phyloP scores from a whole-genome alignment of 257 asterid genomes.

The Salvia miltiorrhiza region DNA sequence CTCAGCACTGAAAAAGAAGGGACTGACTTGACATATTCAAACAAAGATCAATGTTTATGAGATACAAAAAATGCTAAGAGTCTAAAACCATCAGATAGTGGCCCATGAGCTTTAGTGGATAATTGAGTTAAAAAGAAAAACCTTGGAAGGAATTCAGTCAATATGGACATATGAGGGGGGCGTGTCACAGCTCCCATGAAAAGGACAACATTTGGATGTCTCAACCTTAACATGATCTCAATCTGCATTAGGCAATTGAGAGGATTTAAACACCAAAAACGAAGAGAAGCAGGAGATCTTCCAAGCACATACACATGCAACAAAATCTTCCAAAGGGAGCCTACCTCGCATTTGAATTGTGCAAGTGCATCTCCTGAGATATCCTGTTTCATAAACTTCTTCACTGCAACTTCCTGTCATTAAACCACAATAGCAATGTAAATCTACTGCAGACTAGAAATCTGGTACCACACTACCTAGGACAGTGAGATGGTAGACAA shows the following conservation, averaged over 20 bases:
- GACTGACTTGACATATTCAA: neutral
- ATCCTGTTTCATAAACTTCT: slow-evolving; percentile 92
- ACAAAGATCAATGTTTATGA: neutral
- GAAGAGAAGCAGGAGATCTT: neutral
- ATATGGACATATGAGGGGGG: slow-evolving; percentile 92
- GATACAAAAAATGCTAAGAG: neutral
- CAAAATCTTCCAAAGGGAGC: slow-evolving; percentile 13
- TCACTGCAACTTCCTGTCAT: slow-evolving; percentile 93
- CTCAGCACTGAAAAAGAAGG: neutral
- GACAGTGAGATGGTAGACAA: neutral
- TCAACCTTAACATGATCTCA: slow-evolving; percentile 90
- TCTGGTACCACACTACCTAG: neutral
- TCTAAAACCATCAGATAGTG: too few relatives aligned
- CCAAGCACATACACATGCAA: slow-evolving; percentile 7
- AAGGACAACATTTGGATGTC: slow-evolving; percentile 97
- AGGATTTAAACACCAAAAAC: slow-evolving; percentile 2
- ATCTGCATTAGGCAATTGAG: slow-evolving; percentile 45
- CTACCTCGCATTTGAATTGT: slow-evolving; percentile 84
- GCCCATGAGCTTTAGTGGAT: neutral
- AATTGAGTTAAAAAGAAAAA: slow-evolving; percentile 32
- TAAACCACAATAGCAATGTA: slow-evolving; percentile 10
- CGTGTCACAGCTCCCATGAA: slow-evolving; percentile 97
- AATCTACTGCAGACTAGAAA: neutral
- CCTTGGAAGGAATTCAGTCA: slow-evolving; percentile 97
- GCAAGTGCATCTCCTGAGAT: slow-evolving; percentile 85